Percentiles rank a stretch among this genome's conserved stretches.
These are phyloP conservation scores for Fraxinus paxiana DNA, from an alignment of 305 asterid genomes.

Conservation along the genomic window DNA sequence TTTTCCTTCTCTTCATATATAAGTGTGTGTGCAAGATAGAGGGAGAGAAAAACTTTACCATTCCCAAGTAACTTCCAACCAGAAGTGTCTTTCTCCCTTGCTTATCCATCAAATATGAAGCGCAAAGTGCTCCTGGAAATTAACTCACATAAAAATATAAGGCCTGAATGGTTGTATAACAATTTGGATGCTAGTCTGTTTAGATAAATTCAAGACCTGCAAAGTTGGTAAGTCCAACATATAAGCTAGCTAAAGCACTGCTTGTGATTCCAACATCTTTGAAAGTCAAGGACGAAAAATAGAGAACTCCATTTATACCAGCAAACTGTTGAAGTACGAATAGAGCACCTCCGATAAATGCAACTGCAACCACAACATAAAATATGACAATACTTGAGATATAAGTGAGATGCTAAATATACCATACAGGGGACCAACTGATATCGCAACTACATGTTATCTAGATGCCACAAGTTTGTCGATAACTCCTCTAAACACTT, in stretches of 20 bases:
- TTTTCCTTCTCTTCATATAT: slow-evolving; percentile 3
- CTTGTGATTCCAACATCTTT: slow-evolving; percentile 71
- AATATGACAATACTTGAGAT: slow-evolving; percentile 10
- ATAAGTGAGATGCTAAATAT: slow-evolving; percentile 1
- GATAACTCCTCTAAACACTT: not conserved
- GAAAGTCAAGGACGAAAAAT: slow-evolving; percentile 81
- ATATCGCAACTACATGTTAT: not conserved
- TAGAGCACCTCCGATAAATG: slow-evolving; percentile 72
- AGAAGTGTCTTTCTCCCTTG: slow-evolving; percentile 74
- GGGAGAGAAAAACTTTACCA: slow-evolving; percentile 40
- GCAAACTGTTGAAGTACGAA: slow-evolving; percentile 79
- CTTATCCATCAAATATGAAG: slow-evolving; percentile 75
- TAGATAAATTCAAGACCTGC: slow-evolving; percentile 47
- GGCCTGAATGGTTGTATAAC: not conserved
- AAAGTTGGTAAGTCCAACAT: slow-evolving; percentile 63
- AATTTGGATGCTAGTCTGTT: not conserved
- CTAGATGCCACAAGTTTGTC: not conserved
- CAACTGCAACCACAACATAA: slow-evolving; percentile 51
- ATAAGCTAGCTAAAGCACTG: slow-evolving; percentile 66
- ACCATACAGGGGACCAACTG: not conserved
- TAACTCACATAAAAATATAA: slow-evolving; percentile 11
- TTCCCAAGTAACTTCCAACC: slow-evolving; percentile 76
- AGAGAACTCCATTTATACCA: slow-evolving; percentile 83
- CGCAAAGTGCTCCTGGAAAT: slow-evolving; percentile 65
- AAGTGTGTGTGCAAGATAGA: not conserved